phyloP scores from a whole-genome alignment of 2,329 filamentous ascomycete genomes.

The Verticillium klebahnii region DNA sequence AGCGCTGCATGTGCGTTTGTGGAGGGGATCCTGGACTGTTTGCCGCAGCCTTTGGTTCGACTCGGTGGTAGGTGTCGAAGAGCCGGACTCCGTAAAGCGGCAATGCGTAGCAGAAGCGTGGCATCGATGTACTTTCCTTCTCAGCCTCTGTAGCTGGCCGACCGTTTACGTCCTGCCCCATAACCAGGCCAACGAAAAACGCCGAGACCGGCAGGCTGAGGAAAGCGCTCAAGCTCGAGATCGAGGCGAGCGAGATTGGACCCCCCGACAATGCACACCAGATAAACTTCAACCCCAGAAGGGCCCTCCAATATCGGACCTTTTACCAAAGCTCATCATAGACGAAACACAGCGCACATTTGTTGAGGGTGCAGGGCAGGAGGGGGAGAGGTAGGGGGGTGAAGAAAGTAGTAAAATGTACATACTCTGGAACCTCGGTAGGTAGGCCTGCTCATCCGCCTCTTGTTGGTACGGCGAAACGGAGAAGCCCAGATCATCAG shows the following conservation, averaged over 20 bases:
- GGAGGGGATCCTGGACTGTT: constrained; percentile 28
- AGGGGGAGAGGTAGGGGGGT: not conserved
- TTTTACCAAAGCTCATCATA: constrained; percentile 62
- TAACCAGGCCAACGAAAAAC: not conserved
- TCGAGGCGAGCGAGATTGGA: not conserved
- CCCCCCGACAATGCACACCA: not conserved
- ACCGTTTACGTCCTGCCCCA: not conserved
- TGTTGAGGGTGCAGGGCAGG: not conserved
- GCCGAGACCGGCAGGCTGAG: not conserved
- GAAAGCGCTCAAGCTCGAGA: not conserved
- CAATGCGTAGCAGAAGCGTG: constrained; percentile 18
- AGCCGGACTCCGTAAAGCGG: constrained; percentile 50
- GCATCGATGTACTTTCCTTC: constrained; percentile 18
- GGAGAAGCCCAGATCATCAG: not conserved
- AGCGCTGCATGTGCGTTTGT: constrained; percentile 4
- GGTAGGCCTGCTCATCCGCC: not conserved
- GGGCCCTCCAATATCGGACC: constrained; percentile 50
- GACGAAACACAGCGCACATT: constrained; percentile 7
- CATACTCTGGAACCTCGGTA: not conserved
- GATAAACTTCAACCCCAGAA: constrained; percentile 33
- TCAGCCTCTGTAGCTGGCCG: not conserved
- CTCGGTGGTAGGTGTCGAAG: constrained; percentile 36
- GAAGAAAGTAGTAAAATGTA: not conserved
- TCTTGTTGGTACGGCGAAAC: not conserved
- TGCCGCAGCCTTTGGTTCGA: constrained; percentile 57